Conservation (phyloP, 306 rosid genomes). For the Corylus americana region DNA sequence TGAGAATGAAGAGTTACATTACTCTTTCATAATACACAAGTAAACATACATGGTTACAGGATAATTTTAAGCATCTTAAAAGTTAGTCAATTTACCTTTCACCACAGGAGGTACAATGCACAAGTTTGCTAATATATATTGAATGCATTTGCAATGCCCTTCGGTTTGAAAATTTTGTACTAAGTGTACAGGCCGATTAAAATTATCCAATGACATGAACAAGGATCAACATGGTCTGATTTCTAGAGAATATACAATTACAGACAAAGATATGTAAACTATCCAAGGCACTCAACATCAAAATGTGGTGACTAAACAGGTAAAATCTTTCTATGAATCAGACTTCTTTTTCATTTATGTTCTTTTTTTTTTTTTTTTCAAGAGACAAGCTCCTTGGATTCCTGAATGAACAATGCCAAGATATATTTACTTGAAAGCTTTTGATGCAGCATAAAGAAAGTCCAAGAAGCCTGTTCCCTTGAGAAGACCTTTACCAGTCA, state of each 20-base stretch:
- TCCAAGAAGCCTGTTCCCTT: conserved; percentile 98
- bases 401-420: background rate
- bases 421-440: conserved; percentile 57
- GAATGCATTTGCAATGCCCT: background rate
- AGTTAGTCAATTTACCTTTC: too few species aligned
- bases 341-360: background rate
- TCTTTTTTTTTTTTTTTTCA: too few species aligned
- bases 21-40: too few species aligned
- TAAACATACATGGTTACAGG: too few species aligned
- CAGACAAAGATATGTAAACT: conserved; percentile 9
- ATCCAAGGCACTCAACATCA: conserved; percentile 3
- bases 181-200: conserved; percentile 12
- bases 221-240: background rate
- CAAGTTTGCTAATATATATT: background rate
- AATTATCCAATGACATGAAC: background rate
- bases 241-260: background rate
- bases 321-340: conserved; percentile 13
- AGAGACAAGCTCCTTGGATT: background rate
- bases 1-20: too few species aligned
- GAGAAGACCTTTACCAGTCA: conserved; percentile 90
- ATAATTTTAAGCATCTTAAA: too few species aligned
- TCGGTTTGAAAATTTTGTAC: conserved; percentile 12
- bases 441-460: conserved; percentile 65
- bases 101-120: too few species aligned
- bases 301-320: conserved; percentile 12